Base-by-base conservation (phyloP, 2,329 filamentous ascomycete genomes). In the Ophiostoma sp. region DNA sequence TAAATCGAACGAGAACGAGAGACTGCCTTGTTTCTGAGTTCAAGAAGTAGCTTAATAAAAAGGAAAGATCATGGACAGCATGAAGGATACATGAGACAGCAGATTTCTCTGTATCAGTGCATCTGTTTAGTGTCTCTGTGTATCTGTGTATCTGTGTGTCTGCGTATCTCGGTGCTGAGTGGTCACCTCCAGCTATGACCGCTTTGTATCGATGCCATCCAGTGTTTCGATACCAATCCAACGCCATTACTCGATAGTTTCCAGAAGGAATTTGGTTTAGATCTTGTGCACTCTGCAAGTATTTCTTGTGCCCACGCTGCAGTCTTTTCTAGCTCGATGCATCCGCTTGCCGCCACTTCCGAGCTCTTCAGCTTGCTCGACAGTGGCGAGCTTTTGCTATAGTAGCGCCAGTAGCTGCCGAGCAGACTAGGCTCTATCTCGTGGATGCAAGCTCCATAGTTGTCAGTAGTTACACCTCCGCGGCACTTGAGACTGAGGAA, bases 341-440 rank as follows among this genome's bases (percentile, higher is more conserved):
- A 36, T 55, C 45, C 49, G 49, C 49, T 55, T 55, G 49, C 49
- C 49, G 49, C 49, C 49, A 27, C 49, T 55, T 55, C 49, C 49
- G 49, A 55, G 49, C 49, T 55, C 27, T 27, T 27, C 49, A 55
- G 49, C 49, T 12, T 55, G 49, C 18, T 27, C 49, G n/a, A 11
- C 14, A 55, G 49, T 55, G 49, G 49, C 49, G 49, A 55, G 49
- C 1, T 3, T 5, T 47, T 5, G 12, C 5, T 4, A 14, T 47
- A 47, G 14, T 47, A 47, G 45, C 11, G 42, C 42, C 8, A 55
- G 49, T 55, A 36, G 49, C 49, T 55, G 49, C 27, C 8, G 45
- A 27, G 8, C 12, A 27, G 49, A 55, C 49, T 55, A 55, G 49
- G 27, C 18, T 55, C n/a, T 6, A 27, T 14, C 45, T 44, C 45